Evolutionary conservation across 1,284 basidiomycete species (phyloP), one percentile per base, ranked within the genome.

Genomic region (Naganishia albida): DNA sequence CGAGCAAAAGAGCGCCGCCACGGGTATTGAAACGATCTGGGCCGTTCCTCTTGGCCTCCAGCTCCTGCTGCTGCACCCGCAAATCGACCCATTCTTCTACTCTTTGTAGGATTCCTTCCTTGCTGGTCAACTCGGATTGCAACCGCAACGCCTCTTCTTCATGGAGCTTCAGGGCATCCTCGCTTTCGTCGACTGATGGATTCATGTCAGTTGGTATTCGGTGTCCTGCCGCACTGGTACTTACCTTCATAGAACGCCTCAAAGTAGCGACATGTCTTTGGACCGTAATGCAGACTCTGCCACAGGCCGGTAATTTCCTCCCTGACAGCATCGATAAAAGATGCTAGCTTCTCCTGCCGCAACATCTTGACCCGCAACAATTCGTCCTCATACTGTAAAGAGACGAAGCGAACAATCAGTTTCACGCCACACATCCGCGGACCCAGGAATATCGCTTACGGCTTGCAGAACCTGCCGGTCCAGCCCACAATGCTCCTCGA

Each of bases 61-160:
- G 83, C 74, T 96, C 91, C 74, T 88, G 89, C 78, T 92, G 88
- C 71, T 98, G 93, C 56, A 88, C 86, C 62, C 90, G 89, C n/a
- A 99, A 88, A 43, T 89, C 88, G 71, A 91, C 88, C 82, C 97
- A 99, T 76, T 89, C 91, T 76, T 86, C 86, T 68, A 98, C 87
- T 62, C 85, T 83, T 0, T 85, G 83, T 34, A 99, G 82, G 1
- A 98, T 81, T 0, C 87, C 85, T 6, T 85, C 87, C 75, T 93
- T 95, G 62, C 84, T 80, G 68, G 87, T 83, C 18, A 88, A 83
- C 73, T 97, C 93, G 40, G 88, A 86, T 71, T 90, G 88, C 39
- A 98, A 82, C 18, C 86, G 83, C 64, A 83, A 83, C 66, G 93
- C 90, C 77, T 96, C 91, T 42, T 88, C 85, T 77, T 99, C 95